Evolutionary conservation across 1,284 basidiomycete genomes (phyloP), one percentile per base, ranked within the genome.

Genomic region (Sanghuangporus weigelae): DNA sequence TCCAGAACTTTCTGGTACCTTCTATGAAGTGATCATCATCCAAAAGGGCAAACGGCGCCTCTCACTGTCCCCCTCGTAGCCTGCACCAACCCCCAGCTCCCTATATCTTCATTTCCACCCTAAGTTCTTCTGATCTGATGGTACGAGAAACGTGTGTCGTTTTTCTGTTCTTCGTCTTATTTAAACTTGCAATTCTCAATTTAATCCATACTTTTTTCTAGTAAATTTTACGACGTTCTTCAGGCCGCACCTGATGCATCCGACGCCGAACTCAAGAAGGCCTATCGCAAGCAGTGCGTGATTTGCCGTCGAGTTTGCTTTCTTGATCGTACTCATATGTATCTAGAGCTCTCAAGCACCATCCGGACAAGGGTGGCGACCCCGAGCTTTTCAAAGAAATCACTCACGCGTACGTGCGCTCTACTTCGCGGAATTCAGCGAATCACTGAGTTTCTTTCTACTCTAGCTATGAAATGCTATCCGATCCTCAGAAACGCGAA

Each of bases 321-420:
- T 53, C 49, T 38, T 62, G 69, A 35, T 70, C 57, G 69, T 67
- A 53, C 46, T 67, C 67, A 68, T 67, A 60, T 64, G 66, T 66
- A 63, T 65, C 11, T 68, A 95, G 93, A 75, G 93, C 94, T n/a
- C 78, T 97, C 64, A 85, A 88, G 68, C 77, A 92, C 67, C 96
- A 98, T 76, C 96, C 96, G 46, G 96, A 98, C 84, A 98, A 98
- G 80, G 94, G 95, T 65, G 95, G 95, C 67, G 95, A 98, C 74
- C 94, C 94, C 56, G 97, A 99, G 77, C 77, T 92, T 66, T 99
- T 99, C 90, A 98, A 99, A 76, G 94, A 97, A 74, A 90, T 98
- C 64, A 96, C 96, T 14, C 92, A 96, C 79, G 96, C 95, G 91
- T 95, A 80, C 69, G 88, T 16, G 19, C 36, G 11, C 56, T 82